phyloP scores from a whole-genome alignment of 805 yeast genomes.

The Cyberlindnera sargentensis region DNA sequence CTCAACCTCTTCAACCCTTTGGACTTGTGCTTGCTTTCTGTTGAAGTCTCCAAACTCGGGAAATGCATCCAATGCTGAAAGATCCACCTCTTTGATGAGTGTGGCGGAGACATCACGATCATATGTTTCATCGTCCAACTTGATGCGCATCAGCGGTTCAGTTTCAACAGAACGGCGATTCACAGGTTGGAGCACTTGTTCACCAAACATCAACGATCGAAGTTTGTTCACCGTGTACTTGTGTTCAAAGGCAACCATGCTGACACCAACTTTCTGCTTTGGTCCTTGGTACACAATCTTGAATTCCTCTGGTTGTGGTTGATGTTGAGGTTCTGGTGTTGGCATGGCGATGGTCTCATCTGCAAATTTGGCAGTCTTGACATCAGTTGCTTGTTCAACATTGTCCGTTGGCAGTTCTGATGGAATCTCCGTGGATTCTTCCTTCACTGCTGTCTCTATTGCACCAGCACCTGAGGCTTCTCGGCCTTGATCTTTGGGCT shows the following conservation, averaged over 20 bases:
- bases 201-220: slow-evolving; percentile 44
- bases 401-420: background rate
- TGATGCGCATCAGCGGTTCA: slow-evolving; percentile 42
- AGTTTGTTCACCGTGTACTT: slow-evolving; percentile 10
- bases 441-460: background rate
- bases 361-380: slow-evolving; percentile 16
- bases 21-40: slow-evolving; percentile 30
- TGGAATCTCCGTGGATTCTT: background rate
- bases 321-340: slow-evolving; percentile 5
- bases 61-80: slow-evolving; percentile 26
- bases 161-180: slow-evolving; percentile 47
- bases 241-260: slow-evolving; percentile 44
- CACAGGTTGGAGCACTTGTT: slow-evolving; percentile 45
- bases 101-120: slow-evolving; percentile 1
- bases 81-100: slow-evolving; percentile 39
- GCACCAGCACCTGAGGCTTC: background rate
- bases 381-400: background rate
- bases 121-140: slow-evolving; percentile 16
- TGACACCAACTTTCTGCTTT: slow-evolving; percentile 48
- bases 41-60: slow-evolving; percentile 58
- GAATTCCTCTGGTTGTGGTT: background rate
- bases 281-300: slow-evolving; percentile 56
- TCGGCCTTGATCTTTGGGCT: background rate
- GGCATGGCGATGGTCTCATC: slow-evolving; percentile 7
- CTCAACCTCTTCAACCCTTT: slow-evolving; percentile 22